phyloP scores from a whole-genome alignment of 805 yeast species.

The Candida silvatica region DNA sequence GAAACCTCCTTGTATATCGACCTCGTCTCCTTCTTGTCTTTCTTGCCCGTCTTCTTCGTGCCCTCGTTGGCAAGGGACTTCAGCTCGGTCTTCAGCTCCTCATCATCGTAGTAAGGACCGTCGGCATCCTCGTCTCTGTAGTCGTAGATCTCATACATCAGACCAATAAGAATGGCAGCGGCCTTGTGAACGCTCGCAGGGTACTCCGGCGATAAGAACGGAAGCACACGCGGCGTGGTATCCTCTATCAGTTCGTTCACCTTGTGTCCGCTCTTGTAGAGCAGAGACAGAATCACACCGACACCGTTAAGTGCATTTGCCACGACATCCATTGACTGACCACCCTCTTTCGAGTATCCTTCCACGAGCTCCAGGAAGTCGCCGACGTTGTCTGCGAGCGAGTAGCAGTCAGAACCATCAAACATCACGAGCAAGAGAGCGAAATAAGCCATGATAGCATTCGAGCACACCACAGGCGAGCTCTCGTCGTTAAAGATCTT shows the following conservation, averaged over 20 bases:
- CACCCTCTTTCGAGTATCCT: conserved; percentile 24
- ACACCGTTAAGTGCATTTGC: conserved; percentile 33
- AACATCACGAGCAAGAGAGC: conserved; percentile 32
- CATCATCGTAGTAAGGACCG: conserved; percentile 24
- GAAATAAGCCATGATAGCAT: conserved; percentile 18
- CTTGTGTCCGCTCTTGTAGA: conserved; percentile 17
- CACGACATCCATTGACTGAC: conserved; percentile 23
- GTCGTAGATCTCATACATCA: conserved; percentile 41
- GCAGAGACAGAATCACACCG: conserved; percentile 32
- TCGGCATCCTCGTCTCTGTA: conserved; percentile 38
- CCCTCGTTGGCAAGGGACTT: conserved; percentile 40
- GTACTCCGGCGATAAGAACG: conserved; percentile 28
- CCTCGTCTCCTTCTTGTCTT: conserved; percentile 51
- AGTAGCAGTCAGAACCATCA: conserved; percentile 41
- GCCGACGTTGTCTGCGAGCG: conserved; percentile 35
- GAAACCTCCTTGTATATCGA: conserved; percentile 53
- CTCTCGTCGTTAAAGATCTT: conserved; percentile 7
- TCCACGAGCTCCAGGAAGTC: conserved; percentile 38
- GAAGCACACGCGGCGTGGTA: conserved; percentile 30
- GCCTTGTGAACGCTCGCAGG: conserved; percentile 42
- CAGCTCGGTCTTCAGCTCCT: conserved; percentile 23
- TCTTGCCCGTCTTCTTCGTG: conserved; percentile 49
- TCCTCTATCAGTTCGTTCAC: conserved; percentile 29
- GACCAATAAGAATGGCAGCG: conserved; percentile 46
- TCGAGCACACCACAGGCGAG: conserved; percentile 8